Base-by-base conservation (phyloP, 2,329 filamentous ascomycete genomes). In the Ophiocordyceps camponoti-rufipedis region DNA sequence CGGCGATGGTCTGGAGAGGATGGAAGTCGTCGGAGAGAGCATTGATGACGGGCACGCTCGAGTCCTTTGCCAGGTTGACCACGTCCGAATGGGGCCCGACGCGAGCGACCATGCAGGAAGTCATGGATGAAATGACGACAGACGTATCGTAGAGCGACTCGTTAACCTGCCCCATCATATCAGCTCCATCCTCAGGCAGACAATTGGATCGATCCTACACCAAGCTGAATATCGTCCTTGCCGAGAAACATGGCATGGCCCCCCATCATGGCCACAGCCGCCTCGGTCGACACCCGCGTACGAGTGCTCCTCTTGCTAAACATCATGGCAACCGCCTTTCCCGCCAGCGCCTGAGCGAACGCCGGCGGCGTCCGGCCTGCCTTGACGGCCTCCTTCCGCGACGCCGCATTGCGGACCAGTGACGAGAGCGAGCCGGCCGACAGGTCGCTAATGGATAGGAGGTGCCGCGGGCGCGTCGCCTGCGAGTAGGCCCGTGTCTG, bases 181-280 rank as follows among this genome's bases (percentile, higher is more conserved):
- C 43, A 47, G 33, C 19, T 18, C 46, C 39, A 29, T 16, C 35
- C 29, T 7, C 29, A 31, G 29, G 29, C 12, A 31, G 2, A 7
- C 9, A 10, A 31, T 12, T 12, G 12, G 2, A 12, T 31, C 29
- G 4, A 31, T 31, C 72, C 52, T 62, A 84, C 91, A 45, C 91
- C 91, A 18, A 98, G 72, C 63, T 98, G 91, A 50, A 98, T 98
- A 59, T 98, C 91, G 46, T 93, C 82, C 59, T 88, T 91, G 56
- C 88, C 87, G 48, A 98, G 65, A 60, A 98, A 98, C 88, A 98
- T 95, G 19, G 91, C 81, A 55, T 94, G 83, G 0, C 89, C 91
- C 35, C 88, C 87, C 70, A 98, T 74, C 48, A 85, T 70, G n/a
- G 82, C 76, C 35, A 95, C 80, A 12, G 91, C 91, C 8, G 82